Conservation (phyloP, 306 rosid genomes). For the Cucumis cinereus region DNA sequence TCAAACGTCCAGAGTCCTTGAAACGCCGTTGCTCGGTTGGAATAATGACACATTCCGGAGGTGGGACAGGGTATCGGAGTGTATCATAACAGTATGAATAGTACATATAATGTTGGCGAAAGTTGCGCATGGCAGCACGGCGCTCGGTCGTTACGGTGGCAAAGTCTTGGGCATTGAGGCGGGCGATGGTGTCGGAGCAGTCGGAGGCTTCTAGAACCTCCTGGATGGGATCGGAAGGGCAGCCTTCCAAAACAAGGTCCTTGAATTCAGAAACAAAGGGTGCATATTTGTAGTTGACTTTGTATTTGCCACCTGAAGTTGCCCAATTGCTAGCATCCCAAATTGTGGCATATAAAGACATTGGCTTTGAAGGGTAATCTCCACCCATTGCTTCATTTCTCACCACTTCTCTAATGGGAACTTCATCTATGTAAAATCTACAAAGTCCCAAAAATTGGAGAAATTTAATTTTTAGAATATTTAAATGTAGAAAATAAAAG, state of each 20-base stretch:
- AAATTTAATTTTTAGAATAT: too few relatives aligned
- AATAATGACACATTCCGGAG: conserved; percentile 54
- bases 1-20: conserved; percentile 62
- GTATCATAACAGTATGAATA: conserved; percentile 80
- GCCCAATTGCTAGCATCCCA: conserved; percentile 99
- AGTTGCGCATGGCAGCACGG: conserved; percentile 45
- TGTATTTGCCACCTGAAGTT: conserved; percentile 69
- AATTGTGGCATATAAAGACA: conserved; percentile 73
- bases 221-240: conserved; percentile 51
- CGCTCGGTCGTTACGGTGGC: conserved; percentile 29
- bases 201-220: conserved; percentile 11
- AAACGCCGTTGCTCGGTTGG: conserved; percentile 41
- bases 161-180: conserved; percentile 36
- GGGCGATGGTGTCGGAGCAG: conserved; percentile 22
- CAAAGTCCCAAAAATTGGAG: background rate
- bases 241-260: conserved; percentile 74
- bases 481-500: too few relatives aligned
- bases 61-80: conserved; percentile 39
- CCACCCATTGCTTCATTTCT: conserved; percentile 64
- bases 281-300: conserved; percentile 72
- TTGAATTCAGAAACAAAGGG: conserved; percentile 76
- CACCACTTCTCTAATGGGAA: conserved; percentile 70
- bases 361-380: conserved; percentile 85
- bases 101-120: conserved; percentile 66
- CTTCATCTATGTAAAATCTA: conserved; percentile 92